phyloP scores from a whole-genome alignment of 2,329 filamentous ascomycete species.

The Didymellaceae sp. region DNA sequence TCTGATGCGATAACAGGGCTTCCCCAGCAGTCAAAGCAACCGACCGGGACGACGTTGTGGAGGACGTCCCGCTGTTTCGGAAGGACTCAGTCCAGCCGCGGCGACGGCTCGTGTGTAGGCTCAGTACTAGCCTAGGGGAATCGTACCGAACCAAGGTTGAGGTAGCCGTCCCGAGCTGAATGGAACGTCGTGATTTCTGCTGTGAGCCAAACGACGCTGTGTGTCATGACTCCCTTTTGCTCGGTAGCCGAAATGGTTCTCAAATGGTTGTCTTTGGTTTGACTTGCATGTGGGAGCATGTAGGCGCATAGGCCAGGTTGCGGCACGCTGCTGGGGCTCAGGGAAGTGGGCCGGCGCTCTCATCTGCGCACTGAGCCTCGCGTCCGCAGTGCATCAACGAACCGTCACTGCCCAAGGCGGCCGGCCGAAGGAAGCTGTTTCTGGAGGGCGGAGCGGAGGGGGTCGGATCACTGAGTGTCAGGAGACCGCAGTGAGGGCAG shows the following conservation, averaged over 20 bases:
- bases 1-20: constrained; percentile 41
- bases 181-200: constrained; percentile 9
- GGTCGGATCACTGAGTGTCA: constrained; percentile 10
- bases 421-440: constrained; percentile 17
- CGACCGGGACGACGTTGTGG: constrained; percentile 43
- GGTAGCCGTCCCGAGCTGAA: constrained; percentile 26
- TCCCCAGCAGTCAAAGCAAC: constrained; percentile 31
- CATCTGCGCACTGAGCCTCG: constrained; percentile 16
- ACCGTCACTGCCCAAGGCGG: constrained; percentile 28
- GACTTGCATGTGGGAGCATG: constrained; percentile 30
- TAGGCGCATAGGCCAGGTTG: constrained; percentile 27
- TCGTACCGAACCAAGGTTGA: constrained; percentile 16
- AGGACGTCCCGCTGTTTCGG: constrained; percentile 34
- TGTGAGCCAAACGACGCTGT: constrained; percentile 20
- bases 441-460: constrained; percentile 20
- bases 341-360: constrained; percentile 28
- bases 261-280: constrained; percentile 20
- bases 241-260: constrained; percentile 28
- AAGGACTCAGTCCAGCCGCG: constrained; percentile 32
- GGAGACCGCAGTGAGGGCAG: constrained; percentile 12
- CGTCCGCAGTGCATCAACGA: constrained; percentile 29
- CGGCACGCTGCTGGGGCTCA: constrained; percentile 9
- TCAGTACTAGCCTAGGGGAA: constrained; percentile 23
- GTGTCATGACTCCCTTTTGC: constrained; percentile 14
- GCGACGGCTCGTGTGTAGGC: constrained; percentile 31